These are phyloP conservation scores for Gnetum montanum DNA, from an alignment of 75 land plant species.

Conservation along the genomic window DNA sequence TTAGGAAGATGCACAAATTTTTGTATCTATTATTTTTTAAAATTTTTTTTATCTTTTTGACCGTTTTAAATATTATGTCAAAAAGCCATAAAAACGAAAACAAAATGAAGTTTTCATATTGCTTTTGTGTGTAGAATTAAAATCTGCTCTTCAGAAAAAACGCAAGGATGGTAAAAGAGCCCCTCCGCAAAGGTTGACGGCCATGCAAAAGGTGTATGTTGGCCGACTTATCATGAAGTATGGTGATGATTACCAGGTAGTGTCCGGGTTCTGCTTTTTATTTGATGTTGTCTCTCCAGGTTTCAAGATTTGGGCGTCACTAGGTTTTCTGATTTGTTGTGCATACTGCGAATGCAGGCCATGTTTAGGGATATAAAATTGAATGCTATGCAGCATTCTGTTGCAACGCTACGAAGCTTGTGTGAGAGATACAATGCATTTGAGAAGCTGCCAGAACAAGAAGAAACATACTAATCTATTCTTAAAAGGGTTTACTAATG, in stretches of 20 bases:
- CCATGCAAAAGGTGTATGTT: constrained; percentile 67
- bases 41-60: too few relatives aligned
- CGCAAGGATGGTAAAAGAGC: constrained; percentile 78
- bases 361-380: constrained; percentile 90
- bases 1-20: too few relatives aligned
- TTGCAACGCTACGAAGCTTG: constrained; percentile 60
- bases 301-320: not conserved
- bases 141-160: constrained; percentile 75
- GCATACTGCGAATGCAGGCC: constrained; percentile 69
- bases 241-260: constrained; percentile 77
- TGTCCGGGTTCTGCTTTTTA: not conserved
- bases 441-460: not conserved
- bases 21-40: too few relatives aligned
- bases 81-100: too few relatives aligned
- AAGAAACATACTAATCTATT: too few relatives aligned
- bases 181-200: constrained; percentile 54
- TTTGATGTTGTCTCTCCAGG: too few relatives aligned
- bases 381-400: constrained; percentile 90
- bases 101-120: not conserved
- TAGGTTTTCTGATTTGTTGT: not conserved
- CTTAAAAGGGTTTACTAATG: too few relatives aligned
- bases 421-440: constrained; percentile 55
- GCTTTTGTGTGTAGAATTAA: constrained; percentile 49
- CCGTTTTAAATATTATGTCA: too few relatives aligned
- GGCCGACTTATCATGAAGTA: constrained; percentile 58